phyloP scores from a whole-genome alignment of 1,284 basidiomycete genomes.

The Pholiota adiposa region DNA sequence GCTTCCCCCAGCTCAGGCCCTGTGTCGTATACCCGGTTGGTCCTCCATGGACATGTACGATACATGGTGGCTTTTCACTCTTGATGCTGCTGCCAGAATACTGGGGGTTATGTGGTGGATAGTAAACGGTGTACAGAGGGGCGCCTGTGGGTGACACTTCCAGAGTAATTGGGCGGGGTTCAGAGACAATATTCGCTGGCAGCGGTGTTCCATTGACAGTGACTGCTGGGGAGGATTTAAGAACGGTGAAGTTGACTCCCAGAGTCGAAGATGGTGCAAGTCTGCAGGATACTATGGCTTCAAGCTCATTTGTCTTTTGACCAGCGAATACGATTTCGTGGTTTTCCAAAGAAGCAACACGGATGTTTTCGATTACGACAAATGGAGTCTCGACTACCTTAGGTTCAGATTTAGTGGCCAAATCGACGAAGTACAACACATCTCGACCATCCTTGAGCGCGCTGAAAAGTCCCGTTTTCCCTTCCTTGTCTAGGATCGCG shows the following conservation, averaged over 20 bases:
- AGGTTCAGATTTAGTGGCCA: constrained; percentile 36
- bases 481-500: constrained; percentile 49
- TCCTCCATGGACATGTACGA: constrained; percentile 69
- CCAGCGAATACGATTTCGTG: constrained; percentile 50
- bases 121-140: constrained; percentile 61
- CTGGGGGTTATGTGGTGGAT: constrained; percentile 62
- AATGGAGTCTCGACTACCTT: constrained; percentile 49
- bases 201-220: constrained; percentile 24
- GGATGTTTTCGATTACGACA: constrained; percentile 46
- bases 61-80: constrained; percentile 65
- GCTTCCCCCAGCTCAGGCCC: constrained; percentile 53
- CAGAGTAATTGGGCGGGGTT: constrained; percentile 49
- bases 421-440: constrained; percentile 51
- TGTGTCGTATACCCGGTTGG: constrained; percentile 55
- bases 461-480: constrained; percentile 47
- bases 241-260: constrained; percentile 28
- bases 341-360: constrained; percentile 35
- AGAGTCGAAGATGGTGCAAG: constrained; percentile 18
- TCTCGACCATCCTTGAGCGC: constrained; percentile 53
- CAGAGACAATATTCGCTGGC: constrained; percentile 43
- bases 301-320: constrained; percentile 42
- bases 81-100: constrained; percentile 49
- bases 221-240: constrained; percentile 28
- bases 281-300: constrained; percentile 43
- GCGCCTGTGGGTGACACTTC: constrained; percentile 38